phyloP scores from a whole-genome alignment of 1,284 basidiomycete genomes.

The Acaromyces ingoldii region DNA sequence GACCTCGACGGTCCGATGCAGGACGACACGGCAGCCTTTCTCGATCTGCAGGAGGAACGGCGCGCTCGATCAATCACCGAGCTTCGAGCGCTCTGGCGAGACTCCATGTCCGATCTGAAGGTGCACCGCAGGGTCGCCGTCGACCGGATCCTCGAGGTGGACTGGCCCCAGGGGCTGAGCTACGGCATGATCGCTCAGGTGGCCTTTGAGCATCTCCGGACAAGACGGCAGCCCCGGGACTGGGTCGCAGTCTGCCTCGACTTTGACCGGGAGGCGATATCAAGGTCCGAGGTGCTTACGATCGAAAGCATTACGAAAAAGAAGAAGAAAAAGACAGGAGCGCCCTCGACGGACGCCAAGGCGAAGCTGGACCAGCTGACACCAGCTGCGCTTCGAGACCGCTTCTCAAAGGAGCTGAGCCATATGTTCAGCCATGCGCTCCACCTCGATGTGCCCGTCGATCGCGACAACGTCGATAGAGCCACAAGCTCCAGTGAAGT shows the following conservation, averaged over 20 bases:
- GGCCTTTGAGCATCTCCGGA: slow-evolving; percentile 15
- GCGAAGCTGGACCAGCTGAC: slow-evolving; percentile 1
- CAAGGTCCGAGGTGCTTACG: too few relatives aligned
- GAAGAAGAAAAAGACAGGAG: slow-evolving; percentile 8
- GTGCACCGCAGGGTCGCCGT: slow-evolving; percentile 31
- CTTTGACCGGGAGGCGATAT: slow-evolving; percentile 20
- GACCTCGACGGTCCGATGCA: neutral
- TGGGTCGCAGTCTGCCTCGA: slow-evolving; percentile 27
- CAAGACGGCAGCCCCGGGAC: slow-evolving; percentile 13
- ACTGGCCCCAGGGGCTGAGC: slow-evolving; percentile 35
- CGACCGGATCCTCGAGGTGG: slow-evolving; percentile 28
- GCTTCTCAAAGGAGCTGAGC: slow-evolving; percentile 20
- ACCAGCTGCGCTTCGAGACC: neutral
- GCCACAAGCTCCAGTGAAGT: neutral
- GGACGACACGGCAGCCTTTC: slow-evolving; percentile 5
- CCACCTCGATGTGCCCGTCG: slow-evolving; percentile 13
- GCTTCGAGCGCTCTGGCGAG: slow-evolving; percentile 22
- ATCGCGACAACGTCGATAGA: neutral
- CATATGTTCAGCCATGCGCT: slow-evolving; percentile 35
- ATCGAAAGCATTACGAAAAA: neutral
- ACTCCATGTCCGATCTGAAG: slow-evolving; percentile 26
- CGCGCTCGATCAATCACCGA: slow-evolving; percentile 24
- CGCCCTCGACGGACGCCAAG: neutral
- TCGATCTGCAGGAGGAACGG: slow-evolving; percentile 28
- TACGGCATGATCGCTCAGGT: slow-evolving; percentile 33